Evolutionary conservation across 202 grass and related monocot species (phyloP).

Genomic region (Cymbopogon flexuosus): DNA sequence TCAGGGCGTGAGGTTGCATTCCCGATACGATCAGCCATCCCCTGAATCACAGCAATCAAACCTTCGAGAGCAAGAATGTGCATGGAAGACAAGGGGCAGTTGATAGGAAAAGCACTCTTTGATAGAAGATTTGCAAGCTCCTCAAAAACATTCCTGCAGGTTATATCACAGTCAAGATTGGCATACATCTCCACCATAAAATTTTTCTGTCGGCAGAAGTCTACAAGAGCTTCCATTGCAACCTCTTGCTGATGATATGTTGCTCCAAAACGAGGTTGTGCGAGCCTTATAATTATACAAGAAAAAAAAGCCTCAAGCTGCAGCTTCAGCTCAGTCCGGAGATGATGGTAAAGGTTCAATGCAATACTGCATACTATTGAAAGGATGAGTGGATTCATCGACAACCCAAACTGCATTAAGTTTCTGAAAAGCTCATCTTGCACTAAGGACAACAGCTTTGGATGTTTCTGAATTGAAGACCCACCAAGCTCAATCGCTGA

Average conservation of each 20-base stretch:
- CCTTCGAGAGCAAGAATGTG: conserved; percentile 94
- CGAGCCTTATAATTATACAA: conserved; percentile 91
- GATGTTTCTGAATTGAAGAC: conserved; percentile 66
- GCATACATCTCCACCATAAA: conserved; percentile 99
- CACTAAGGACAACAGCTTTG: conserved; percentile 64
- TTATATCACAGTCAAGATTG: conserved; percentile 95
- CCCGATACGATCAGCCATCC: conserved; percentile 81
- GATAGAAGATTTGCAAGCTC: conserved; percentile 93
- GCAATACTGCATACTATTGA: conserved; percentile 91
- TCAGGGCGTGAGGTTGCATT: conserved; percentile 57
- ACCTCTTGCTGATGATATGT: conserved; percentile 96
- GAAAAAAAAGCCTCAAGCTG: conserved; percentile 96
- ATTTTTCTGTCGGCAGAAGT: conserved; percentile 81
- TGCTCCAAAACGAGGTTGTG: conserved; percentile 83
- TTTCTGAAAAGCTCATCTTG: conserved; percentile 96
- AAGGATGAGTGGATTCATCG: conserved; percentile 79
- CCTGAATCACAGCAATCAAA: conserved; percentile 91
- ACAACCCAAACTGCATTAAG: conserved; percentile 91
- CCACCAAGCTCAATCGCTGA: conserved; percentile 87
- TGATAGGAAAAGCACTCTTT: conserved; percentile 93
- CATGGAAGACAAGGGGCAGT: conserved; percentile 96
- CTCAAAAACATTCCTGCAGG: conserved; percentile 96
- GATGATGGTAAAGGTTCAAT: conserved; percentile 92
- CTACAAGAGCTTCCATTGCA: conserved; percentile 92
- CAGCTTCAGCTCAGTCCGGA: conserved; percentile 85